Percentiles rank a stretch among this genome's conserved stretches.
Evolutionary conservation across 495 filamentous ascomycete genomes (phyloP).

Genomic region (Neurospora tetraspora): DNA sequence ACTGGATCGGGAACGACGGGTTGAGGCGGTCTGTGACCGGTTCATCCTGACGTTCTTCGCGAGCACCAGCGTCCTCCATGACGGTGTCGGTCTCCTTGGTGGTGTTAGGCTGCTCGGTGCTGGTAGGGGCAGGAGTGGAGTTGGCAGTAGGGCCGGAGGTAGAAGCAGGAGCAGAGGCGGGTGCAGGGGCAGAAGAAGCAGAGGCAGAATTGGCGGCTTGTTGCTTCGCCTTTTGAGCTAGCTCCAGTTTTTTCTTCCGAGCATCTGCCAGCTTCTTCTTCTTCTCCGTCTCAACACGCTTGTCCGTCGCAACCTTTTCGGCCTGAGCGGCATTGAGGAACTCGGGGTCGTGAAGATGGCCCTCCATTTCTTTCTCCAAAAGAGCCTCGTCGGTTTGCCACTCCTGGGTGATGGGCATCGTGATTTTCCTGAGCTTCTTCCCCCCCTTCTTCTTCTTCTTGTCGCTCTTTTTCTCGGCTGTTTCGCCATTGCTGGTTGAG

Average conservation of each 20-base stretch:
- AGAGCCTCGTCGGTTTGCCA: conserved; percentile 40
- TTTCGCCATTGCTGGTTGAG: background rate
- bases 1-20: background rate
- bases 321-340: conserved; percentile 30
- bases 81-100: background rate
- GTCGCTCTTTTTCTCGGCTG: background rate
- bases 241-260: conserved; percentile 17
- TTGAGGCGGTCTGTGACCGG: background rate
- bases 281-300: conserved; percentile 11
- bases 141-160: background rate
- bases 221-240: conserved; percentile 11
- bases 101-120: background rate
- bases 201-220: background rate
- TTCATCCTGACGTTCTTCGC: background rate
- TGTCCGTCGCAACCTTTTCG: conserved; percentile 15
- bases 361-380: conserved; percentile 42
- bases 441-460: background rate
- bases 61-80: background rate
- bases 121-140: background rate
- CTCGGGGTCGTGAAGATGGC: conserved; percentile 34
- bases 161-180: background rate
- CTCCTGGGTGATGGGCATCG: conserved; percentile 30
- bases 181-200: background rate
- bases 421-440: conserved; percentile 10
- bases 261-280: background rate